A percentile compares a stretch with the other conserved stretches of the same genome.
Conservation (phyloP, 2,329 filamentous ascomycete species). For the Fusarium compactum region DNA sequence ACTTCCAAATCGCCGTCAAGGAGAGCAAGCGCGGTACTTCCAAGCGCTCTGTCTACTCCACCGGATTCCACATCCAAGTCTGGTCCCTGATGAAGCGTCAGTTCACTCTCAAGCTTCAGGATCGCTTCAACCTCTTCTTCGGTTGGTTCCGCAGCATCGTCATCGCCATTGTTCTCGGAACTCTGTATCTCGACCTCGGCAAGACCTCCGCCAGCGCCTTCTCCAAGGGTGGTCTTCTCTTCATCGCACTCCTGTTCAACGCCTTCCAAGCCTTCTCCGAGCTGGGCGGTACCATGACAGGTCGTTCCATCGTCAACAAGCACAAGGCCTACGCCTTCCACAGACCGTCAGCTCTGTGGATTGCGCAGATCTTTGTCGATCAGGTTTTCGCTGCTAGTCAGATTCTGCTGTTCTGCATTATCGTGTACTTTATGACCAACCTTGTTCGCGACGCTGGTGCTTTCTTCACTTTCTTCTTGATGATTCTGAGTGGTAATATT, state of each 20-base stretch:
- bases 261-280: slow-evolving; percentile 89
- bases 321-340: slow-evolving; percentile 88
- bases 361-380: slow-evolving; percentile 85
- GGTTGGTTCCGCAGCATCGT: slow-evolving; percentile 77
- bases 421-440: slow-evolving; percentile 84
- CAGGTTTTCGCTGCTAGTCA: slow-evolving; percentile 77
- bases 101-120: slow-evolving; percentile 87
- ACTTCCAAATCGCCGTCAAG: slow-evolving; percentile 79
- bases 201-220: slow-evolving; percentile 78
- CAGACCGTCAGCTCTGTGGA: slow-evolving; percentile 83
- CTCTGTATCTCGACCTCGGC: slow-evolving; percentile 79
- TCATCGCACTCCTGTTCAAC: slow-evolving; percentile 84
- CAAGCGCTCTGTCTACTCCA: slow-evolving; percentile 81
- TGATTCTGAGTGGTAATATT: slow-evolving; percentile 76
- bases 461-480: slow-evolving; percentile 81
- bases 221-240: slow-evolving; percentile 83
- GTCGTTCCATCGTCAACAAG: slow-evolving; percentile 83
- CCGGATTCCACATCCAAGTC: slow-evolving; percentile 85
- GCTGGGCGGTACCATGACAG: slow-evolving; percentile 79
- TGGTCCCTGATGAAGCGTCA: slow-evolving; percentile 88
- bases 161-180: slow-evolving; percentile 83
- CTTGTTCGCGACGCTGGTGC: slow-evolving; percentile 76
- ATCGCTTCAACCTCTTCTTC: slow-evolving; percentile 80
- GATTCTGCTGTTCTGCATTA: slow-evolving; percentile 78
- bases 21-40: slow-evolving; percentile 84